These are phyloP conservation scores for Eutrema salsugineum DNA, from an alignment of 441 rosid genomes.

Conservation along the genomic window DNA sequence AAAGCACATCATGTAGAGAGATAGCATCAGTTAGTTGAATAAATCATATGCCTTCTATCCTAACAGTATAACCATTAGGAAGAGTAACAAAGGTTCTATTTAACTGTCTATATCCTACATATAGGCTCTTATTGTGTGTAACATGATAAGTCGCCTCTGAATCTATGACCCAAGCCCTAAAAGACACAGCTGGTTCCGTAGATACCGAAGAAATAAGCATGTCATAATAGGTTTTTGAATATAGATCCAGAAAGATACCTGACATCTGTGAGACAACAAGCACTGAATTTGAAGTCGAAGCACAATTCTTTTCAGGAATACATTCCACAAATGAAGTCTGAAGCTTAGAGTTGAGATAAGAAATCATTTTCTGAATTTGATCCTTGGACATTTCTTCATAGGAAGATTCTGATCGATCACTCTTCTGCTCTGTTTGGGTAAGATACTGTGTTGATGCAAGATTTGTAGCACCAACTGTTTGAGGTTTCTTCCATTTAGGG, in stretches of 20 bases:
- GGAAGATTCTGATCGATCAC: no score
- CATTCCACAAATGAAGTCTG: background rate
- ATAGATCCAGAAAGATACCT: background rate
- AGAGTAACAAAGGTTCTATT: no score
- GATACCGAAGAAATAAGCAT: background rate
- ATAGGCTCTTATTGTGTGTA: background rate
- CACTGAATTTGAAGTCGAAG: background rate
- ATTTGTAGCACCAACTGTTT: fast-evolving
- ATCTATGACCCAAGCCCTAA: background rate
- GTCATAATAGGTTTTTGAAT: background rate
- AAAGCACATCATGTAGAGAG: no score
- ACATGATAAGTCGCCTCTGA: background rate
- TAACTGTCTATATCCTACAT: no score
- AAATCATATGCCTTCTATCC: no score
- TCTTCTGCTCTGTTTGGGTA: no score
- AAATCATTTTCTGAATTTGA: background rate
- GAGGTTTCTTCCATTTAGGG: background rate
- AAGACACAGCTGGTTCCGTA: background rate
- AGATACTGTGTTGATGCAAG: no score
- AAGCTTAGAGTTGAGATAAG: background rate
- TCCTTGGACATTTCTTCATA: background rate
- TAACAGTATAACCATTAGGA: no score
- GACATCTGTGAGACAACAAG: background rate
- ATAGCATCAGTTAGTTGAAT: no score
- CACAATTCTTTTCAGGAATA: background rate